Base-by-base conservation (phyloP, 2,329 filamentous ascomycete species). In the Raffaelea ambrosiae region DNA sequence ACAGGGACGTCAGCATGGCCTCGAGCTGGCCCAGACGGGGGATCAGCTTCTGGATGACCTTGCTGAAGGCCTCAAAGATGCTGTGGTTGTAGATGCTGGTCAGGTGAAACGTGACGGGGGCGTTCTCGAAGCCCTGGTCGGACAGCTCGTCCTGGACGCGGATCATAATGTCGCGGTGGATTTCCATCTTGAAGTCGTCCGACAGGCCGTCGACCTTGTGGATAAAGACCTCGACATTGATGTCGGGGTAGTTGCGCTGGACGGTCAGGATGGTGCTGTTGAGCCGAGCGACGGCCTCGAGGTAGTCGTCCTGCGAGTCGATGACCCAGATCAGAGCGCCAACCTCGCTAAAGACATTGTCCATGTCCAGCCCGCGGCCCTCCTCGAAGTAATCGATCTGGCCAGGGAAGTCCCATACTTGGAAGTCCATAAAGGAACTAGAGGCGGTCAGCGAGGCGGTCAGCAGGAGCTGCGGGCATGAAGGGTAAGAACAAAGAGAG, bases 11-110 rank as follows among this genome's bases (percentile, higher is more conserved):
- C 59, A 98, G 84, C 66, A 98, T 79, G 44, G 89, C 86, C 67
- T 98, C 93, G 48, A 98, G 80, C 22, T 90, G 94, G 5, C 89
- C 88, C 8, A 98, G 78, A 53, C 95, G 87, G 1, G 93, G 91
- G 45, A 98, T 91, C 26, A 98, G 78, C 65, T 96, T 96, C 66
- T 98, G 93, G 54, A 98, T 95, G 53, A 98, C 91, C 66, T 96
- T 96, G 70, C 85, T 91, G 64, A 98, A 96, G 44, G 93, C 93
- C 67, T 98, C 93, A 63, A 97, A 98, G 61, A 73, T 95, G 59
- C 86, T 94, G 68, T 96, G 91, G 65, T 98, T 93, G 73, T 97
- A 98, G 63, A 98, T 98, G 61, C 86, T 94, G 14, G 93, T 98
- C 49, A 95, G 81, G 64, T 98, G 91, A 68, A 95, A 98, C 50